phyloP scores from a whole-genome alignment of 495 filamentous ascomycete species.

The Friedmanniomyces simplex region DNA sequence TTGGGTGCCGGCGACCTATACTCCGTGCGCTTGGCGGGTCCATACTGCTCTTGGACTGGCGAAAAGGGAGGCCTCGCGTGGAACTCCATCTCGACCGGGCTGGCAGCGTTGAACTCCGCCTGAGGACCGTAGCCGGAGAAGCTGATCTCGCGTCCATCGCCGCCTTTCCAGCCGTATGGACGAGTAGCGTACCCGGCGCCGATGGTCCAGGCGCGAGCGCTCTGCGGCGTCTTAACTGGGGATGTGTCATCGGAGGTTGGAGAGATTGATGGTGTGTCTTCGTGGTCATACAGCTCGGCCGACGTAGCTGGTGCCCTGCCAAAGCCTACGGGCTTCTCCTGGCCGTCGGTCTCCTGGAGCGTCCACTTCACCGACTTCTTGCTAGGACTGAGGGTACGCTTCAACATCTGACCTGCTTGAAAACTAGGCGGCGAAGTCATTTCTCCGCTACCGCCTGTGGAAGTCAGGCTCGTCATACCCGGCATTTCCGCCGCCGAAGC shows the following conservation, averaged over 20 bases:
- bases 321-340: slow-evolving; percentile 6
- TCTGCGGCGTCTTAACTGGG: slow-evolving; percentile 3
- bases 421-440: slow-evolving; percentile 1
- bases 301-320: slow-evolving; percentile 4
- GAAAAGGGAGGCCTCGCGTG: not conserved
- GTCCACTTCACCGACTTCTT: slow-evolving; percentile 6
- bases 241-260: slow-evolving; percentile 11
- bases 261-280: not conserved
- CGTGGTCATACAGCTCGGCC: not conserved
- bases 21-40: not conserved
- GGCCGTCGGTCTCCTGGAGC: not conserved
- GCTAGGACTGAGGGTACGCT: not conserved
- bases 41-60: not conserved
- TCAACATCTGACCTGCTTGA: slow-evolving; percentile 3
- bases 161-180: slow-evolving; percentile 17
- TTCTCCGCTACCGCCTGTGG: too few species aligned
- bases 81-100: slow-evolving; percentile 4
- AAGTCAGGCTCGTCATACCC: not conserved
- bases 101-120: slow-evolving; percentile 12
- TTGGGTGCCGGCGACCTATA: not conserved
- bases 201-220: slow-evolving; percentile 8
- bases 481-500: not conserved
- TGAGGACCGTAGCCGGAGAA: slow-evolving; percentile 19
- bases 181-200: not conserved
- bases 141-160: slow-evolving; percentile 19